Percentiles rank a stretch among this genome's conserved stretches.
Evolutionary conservation across 192 early-diverging fungal genomes (phyloP).

Genomic region (Coemansia reversa): DNA sequence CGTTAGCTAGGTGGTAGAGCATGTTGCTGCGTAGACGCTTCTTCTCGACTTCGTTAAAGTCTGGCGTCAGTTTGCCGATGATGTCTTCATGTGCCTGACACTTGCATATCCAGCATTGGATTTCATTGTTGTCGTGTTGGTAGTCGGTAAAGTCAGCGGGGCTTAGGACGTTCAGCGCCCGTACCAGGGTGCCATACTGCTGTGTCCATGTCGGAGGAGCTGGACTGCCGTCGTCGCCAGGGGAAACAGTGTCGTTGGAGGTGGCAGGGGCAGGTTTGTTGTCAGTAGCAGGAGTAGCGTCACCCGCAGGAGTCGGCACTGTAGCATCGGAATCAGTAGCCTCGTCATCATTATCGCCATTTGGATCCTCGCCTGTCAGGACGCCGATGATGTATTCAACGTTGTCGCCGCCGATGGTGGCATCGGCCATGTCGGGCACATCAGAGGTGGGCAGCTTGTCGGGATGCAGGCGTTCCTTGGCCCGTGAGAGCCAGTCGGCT

Average conservation of each 20-base stretch:
- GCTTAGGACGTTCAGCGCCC: not conserved
- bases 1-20: not conserved
- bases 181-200: not conserved
- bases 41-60: slow-evolving; percentile 4
- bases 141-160: slow-evolving; percentile 2
- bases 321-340: not conserved
- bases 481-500: slow-evolving; percentile 17
- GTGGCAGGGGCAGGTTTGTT: no score
- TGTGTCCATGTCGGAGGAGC: not conserved
- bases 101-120: slow-evolving; percentile 2
- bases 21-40: not conserved
- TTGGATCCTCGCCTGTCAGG: not conserved
- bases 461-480: slow-evolving; percentile 9
- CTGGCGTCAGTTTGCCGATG: not conserved
- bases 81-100: no score
- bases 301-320: not conserved
- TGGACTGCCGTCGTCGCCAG: not conserved
- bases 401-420: slow-evolving; percentile 2
- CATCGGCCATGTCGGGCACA: not conserved
- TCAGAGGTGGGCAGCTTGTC: not conserved
- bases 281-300: no score
- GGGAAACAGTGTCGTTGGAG: not conserved
- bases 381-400: slow-evolving; percentile 7
- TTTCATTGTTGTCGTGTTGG: slow-evolving; percentile 2
- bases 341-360: not conserved